Evolutionary conservation across 768 basidiomycete genomes (phyloP).

Genomic region (Kwoniella mangroviensis): DNA sequence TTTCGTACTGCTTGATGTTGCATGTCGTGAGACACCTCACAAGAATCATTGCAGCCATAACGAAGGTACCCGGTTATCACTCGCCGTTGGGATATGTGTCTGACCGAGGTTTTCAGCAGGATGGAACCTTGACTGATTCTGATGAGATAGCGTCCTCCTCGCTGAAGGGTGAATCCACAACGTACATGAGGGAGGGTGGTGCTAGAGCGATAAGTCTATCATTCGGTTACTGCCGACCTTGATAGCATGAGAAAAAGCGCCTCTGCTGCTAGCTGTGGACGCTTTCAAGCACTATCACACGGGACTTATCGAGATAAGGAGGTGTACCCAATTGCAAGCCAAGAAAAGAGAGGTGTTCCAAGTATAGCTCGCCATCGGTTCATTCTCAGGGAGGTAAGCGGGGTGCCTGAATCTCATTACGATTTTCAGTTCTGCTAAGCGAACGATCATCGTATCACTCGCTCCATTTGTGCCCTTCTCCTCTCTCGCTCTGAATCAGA

Average conservation of each 20-base stretch:
- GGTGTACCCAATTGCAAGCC: neutral
- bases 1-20: neutral
- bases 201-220: too few relatives aligned
- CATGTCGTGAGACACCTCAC: neutral
- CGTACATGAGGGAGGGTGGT: too few relatives aligned
- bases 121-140: too few relatives aligned
- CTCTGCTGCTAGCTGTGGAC: neutral
- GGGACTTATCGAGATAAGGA: neutral
- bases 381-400: neutral
- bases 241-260: neutral
- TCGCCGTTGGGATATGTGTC: neutral
- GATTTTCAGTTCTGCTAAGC: neutral
- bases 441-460: conserved; percentile 5
- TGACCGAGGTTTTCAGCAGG: too few relatives aligned
- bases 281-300: neutral
- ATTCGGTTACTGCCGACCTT: too few relatives aligned
- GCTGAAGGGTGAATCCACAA: too few relatives aligned
- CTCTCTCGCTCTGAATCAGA: too few relatives aligned
- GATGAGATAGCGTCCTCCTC: too few relatives aligned
- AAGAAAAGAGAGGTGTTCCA: conserved; percentile 3
- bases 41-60: neutral
- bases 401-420: conserved; percentile 2
- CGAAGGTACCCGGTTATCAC: neutral
- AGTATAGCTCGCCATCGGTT: conserved; percentile 12
- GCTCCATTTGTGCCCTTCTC: neutral